Evolutionary conservation across 2,329 filamentous ascomycete genomes (phyloP).

Genomic region (Sarocladium brachiariae): DNA sequence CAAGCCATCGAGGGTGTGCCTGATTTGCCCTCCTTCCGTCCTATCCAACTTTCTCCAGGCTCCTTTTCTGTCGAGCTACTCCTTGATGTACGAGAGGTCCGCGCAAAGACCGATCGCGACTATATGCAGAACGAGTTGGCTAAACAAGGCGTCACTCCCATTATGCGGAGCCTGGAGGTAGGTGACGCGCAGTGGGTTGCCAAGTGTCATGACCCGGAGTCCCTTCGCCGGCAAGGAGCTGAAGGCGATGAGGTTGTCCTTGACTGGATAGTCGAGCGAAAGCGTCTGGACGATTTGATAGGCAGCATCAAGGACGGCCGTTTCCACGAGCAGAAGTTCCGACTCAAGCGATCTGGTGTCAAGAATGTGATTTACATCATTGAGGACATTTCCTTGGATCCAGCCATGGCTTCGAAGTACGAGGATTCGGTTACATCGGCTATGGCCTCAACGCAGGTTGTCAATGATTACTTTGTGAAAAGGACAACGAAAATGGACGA

Average conservation of each 20-base stretch:
- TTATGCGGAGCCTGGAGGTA: conserved; percentile 62
- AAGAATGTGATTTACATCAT: conserved; percentile 73
- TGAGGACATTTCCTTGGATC: conserved; percentile 61
- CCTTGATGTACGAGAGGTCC: conserved; percentile 68
- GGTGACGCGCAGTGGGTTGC: conserved; percentile 78
- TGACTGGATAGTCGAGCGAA: conserved; percentile 76
- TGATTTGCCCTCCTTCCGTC: conserved; percentile 42
- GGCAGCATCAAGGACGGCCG: conserved; percentile 74
- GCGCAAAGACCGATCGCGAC: conserved; percentile 65
- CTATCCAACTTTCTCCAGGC: conserved; percentile 55
- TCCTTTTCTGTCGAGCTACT: conserved; percentile 67
- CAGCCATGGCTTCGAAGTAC: conserved; percentile 46
- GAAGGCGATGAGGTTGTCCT: conserved; percentile 66
- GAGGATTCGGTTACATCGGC: conserved; percentile 64
- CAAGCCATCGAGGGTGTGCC: conserved; percentile 21
- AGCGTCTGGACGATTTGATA: conserved; percentile 74
- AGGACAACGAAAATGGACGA: conserved; percentile 70
- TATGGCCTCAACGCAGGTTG: conserved; percentile 69
- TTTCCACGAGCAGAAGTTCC: conserved; percentile 80
- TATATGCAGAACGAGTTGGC: conserved; percentile 68
- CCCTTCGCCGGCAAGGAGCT: conserved; percentile 48
- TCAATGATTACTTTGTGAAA: conserved; percentile 75
- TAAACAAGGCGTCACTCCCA: conserved; percentile 57
- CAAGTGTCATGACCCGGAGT: conserved; percentile 54
- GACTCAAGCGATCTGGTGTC: conserved; percentile 64